Percentiles rank a stretch among this genome's conserved stretches.
Conservation (phyloP, 371 early-diverging fungal species). For the Zopfochytrium polystomum region DNA sequence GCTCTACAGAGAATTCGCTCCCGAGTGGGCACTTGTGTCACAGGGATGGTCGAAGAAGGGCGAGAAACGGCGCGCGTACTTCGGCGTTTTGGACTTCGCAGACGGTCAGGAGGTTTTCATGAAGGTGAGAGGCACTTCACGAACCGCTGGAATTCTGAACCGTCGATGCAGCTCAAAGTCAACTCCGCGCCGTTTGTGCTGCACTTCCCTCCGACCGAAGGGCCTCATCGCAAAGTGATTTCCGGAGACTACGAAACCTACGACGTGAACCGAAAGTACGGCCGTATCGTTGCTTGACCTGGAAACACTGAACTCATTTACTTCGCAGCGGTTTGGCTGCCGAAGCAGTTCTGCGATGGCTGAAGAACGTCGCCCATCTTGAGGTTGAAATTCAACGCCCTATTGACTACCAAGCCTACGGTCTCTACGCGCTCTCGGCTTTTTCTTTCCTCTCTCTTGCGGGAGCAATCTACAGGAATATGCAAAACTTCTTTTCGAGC, state of each 20-base stretch:
- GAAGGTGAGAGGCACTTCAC: conserved; percentile 46
- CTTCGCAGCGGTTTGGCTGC: not conserved
- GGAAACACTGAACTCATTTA: not conserved
- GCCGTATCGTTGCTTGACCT: not conserved
- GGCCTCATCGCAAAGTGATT: conserved; percentile 36
- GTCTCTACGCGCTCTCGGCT: not conserved
- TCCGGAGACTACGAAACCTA: conserved; percentile 31
- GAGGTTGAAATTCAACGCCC: not conserved
- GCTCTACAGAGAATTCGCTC: conserved; percentile 68
- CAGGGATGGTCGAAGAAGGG: conserved; percentile 26
- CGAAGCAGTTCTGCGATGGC: not conserved
- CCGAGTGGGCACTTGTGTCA: conserved; percentile 67
- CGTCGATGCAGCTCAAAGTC: conserved; percentile 46
- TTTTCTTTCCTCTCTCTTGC: not conserved
- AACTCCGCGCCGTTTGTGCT: conserved; percentile 69
- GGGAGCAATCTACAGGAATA: not conserved
- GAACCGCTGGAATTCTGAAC: not conserved
- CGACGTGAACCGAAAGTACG: conserved; percentile 38
- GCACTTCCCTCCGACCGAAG: conserved; percentile 70
- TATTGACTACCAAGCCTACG: not conserved
- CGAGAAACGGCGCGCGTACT: conserved; percentile 46
- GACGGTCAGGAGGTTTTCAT: conserved; percentile 71
- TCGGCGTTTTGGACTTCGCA: conserved; percentile 70
- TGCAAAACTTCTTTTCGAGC: not conserved
- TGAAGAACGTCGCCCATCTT: no score